Evolutionary conservation across 768 basidiomycete genomes (phyloP), one percentile per base, ranked within the genome.

Genomic region (Serendipita sp.): DNA sequence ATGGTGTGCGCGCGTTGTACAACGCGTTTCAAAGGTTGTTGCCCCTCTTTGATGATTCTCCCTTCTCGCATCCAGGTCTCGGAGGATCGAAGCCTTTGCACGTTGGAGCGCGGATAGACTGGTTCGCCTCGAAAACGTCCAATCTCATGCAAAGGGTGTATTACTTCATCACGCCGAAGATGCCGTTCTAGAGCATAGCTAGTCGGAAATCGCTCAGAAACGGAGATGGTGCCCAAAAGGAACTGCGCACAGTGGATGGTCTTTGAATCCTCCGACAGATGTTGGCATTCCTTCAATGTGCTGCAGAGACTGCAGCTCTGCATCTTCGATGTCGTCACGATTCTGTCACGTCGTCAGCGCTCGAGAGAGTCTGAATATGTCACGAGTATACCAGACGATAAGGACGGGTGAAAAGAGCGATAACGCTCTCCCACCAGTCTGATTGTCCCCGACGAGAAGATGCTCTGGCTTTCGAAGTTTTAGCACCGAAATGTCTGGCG

Each of bases 41-140:
- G 81, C 13, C 85, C 86, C 56, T 80, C 76, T 66, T 79, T 80
- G 65, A 97, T 76, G 62, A 74, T 74, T 50, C 91, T 79, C 0
- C 96, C 96, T 62, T 82, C 78, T 5, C 94, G 82, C 84, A 95
- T 85, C 92, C 93, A 99, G 68, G 87, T 94, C 72, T 97, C 96
- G 31, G 88, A 81, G 9, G 90, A 87, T 74, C 94, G 95, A 53
- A 97, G 81, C 3, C 82, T 73, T n/a, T 94, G 76, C 14, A 99
- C 88, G 43, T 85, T 80, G 1, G 84, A 81, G 44, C 95, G 84
- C 42, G 90, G 81, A 72, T 90, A 98, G 24, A 99, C 95, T 11
- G 90, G 75, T 72, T 96, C 91, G 61, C 93, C 95, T 62, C 87
- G 83, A 76, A 98, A 97, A 67, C 87, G 86, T 48, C 94, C 95